Base-by-base conservation (phyloP, 2,329 filamentous ascomycete genomes). In the Didymosphaeria variabile region DNA sequence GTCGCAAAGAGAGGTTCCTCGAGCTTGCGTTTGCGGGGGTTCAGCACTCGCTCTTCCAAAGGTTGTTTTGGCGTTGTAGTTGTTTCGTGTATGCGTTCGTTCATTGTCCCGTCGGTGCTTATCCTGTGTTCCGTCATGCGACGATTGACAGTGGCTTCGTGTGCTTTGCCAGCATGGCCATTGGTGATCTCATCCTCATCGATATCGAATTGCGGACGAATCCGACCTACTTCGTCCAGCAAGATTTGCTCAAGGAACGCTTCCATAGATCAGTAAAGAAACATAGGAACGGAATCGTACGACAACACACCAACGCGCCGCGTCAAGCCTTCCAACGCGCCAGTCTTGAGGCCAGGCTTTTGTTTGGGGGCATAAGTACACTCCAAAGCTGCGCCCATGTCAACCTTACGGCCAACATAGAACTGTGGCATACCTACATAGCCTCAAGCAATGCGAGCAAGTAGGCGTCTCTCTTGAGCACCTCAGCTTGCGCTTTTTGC, bases 271-370 rank as follows among this genome's bases (percentile, higher is more conserved):
- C n/a, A 49, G 17, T 36, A 34, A 47, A 44, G 47, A 29, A 42
- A 3, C 23, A 21, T 44, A 17, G 5, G 10, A 9, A 49, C 17
- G 34, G 23, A 58, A 17, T 38, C 44, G 4, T 13, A 17, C 26
- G 21, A 32, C 42, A 46, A 62, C 67, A 21, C 69, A 75, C 73
- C 71, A 9, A 76, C 72, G 57, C 74, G 74, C 50, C 73, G 70
- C 31, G 73, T 70, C 62, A 76, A 69, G 23, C 71, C 74, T 53
- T 76, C 74, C 21, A 76, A 66, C 12, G 74, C 74, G 12, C 74
- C 74, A 15, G 72, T 69, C 56, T 76, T 76, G 19, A 76, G 60
- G 1, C 74, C 74, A 7, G 74, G 74, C 59, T 75, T 76, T 38
- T 75, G 72, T 58, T 74, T 76, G 29, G 74, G 69, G 26, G 68